Base-by-base conservation (phyloP, 192 early-diverging fungal species). In the Dimargaris cristalligena region DNA sequence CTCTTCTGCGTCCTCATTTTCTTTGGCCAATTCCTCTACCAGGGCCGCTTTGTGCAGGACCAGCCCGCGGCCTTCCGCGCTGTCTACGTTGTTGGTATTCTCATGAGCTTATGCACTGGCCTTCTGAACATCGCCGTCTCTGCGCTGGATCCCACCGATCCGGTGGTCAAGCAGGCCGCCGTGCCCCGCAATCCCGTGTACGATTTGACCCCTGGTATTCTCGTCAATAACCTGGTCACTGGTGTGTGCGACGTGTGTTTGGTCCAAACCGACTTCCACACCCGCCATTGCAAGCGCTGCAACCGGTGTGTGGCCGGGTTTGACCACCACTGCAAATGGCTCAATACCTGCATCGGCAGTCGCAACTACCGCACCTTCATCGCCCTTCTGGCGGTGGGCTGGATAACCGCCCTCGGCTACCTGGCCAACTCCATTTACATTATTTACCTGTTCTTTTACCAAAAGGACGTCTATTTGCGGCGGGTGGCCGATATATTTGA, bases 241-340 rank as follows among this genome's bases (percentile, higher is more conserved):
- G 33, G 59, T 30, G 32, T 56, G n/a, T 75, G 73, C 48, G 61
- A 67, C 16, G 67, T 75, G 13, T 75, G 73, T 58, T 60, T 63
- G 14, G 60, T 63, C 6, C 23, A 33, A 4, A 52, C 59, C 0
- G 35, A 45, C 4, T 58, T 60, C 1, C 31, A 26, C 16, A 75
- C 73, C 0, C 63, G 73, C 25, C 73, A 75, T 55, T 75, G 73
- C 60, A 75, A 75, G 63, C 65, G 70, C 18, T 75, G 73, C 66
- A 71, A 71, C 62, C 71, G 71, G 41, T 75, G 73, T 52, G 65
- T 75, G 29, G 62, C 59, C n/a, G 71, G 71, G 30, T 73, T 69
- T 50, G 67, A 69, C 62, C 71, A 73, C 61, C 71, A 73, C 38
- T 73, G 71, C 35, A 65, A 68, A 23, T 73, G 64, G 62, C 63